These are phyloP conservation scores for Boletus tylopilopsis DNA, from an alignment of 768 basidiomycete genomes.

Conservation along the genomic window DNA sequence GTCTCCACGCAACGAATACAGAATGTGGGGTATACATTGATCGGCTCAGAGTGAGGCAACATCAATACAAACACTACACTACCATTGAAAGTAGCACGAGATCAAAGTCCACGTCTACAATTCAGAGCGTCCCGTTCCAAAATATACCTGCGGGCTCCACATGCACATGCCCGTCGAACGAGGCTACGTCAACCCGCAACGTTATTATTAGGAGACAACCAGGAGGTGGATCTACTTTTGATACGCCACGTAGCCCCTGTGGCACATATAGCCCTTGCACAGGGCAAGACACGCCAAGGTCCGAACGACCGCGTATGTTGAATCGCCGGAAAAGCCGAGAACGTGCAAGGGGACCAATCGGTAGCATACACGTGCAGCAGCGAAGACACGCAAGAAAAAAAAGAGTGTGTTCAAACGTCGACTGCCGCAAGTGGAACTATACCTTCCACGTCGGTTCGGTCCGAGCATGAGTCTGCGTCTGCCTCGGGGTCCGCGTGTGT, in stretches of 20 bases:
- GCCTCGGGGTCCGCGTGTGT: neutral
- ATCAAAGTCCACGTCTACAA: too few species aligned
- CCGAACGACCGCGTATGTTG: too few species aligned
- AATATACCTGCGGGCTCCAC: neutral
- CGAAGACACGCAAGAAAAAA: too few species aligned
- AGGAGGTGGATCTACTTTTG: neutral
- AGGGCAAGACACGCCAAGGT: too few species aligned
- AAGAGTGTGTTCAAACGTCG: too few species aligned
- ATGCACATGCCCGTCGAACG: neutral
- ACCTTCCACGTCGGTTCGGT: neutral
- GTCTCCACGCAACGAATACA: slow-evolving; percentile 4
- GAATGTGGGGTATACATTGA: too few species aligned
- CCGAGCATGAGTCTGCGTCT: neutral
- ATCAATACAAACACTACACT: too few species aligned
- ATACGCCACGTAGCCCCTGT: neutral
- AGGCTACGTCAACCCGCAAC: neutral
- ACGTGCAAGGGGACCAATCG: neutral
- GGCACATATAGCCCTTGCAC: too few species aligned
- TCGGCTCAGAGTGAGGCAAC: too few species aligned
- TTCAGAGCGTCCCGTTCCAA: neutral
- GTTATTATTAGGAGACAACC: neutral
- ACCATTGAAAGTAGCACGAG: too few species aligned
- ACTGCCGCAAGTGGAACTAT: neutral
- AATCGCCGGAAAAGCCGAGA: too few species aligned
- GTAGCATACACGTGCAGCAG: neutral